Evolutionary conservation across 345 rosid species (phyloP).

Genomic region (Draba incana): DNA sequence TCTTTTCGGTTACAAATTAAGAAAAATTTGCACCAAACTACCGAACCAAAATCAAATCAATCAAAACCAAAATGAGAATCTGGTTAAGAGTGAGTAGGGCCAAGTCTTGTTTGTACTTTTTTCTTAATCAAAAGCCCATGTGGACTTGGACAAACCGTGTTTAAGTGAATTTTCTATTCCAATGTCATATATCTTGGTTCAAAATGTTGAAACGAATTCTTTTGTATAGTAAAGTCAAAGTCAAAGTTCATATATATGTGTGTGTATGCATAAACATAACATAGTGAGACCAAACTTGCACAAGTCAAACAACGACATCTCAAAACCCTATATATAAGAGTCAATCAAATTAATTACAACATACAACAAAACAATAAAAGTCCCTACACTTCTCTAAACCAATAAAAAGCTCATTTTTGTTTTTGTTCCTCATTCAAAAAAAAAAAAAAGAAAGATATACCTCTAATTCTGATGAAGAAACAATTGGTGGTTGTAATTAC

Average conservation of each 20-base stretch:
- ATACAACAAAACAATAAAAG: conserved; percentile 22
- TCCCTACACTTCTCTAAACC: not conserved
- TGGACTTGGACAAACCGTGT: conserved; percentile 46
- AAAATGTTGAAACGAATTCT: conserved; percentile 33
- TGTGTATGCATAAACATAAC: conserved; percentile 32
- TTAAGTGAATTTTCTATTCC: conserved; percentile 24
- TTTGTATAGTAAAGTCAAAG: conserved; percentile 38
- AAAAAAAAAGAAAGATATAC: not conserved
- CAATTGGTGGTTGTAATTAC: conserved; percentile 27
- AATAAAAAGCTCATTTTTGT: conserved; percentile 26
- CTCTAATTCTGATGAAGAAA: conserved; percentile 32
- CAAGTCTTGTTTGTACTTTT: not conserved
- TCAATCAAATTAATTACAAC: conserved; percentile 27
- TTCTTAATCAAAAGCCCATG: conserved; percentile 25
- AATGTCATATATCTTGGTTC: conserved; percentile 24
- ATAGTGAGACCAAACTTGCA: conserved; percentile 30
- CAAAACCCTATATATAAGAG: conserved; percentile 29
- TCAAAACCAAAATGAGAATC: conserved; percentile 1
- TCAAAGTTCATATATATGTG: conserved; percentile 36
- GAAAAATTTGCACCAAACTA: not conserved
- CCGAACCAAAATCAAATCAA: conserved; percentile 6
- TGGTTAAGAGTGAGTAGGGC: conserved; percentile 17
- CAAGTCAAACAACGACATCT: conserved; percentile 43
- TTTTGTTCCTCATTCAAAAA: not conserved
- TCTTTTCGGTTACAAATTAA: not conserved